Percentiles rank a stretch among this genome's conserved stretches.
These are phyloP conservation scores for Ceratobasidium sp. DNA, from an alignment of 1,284 basidiomycete genomes.

Conservation along the genomic window DNA sequence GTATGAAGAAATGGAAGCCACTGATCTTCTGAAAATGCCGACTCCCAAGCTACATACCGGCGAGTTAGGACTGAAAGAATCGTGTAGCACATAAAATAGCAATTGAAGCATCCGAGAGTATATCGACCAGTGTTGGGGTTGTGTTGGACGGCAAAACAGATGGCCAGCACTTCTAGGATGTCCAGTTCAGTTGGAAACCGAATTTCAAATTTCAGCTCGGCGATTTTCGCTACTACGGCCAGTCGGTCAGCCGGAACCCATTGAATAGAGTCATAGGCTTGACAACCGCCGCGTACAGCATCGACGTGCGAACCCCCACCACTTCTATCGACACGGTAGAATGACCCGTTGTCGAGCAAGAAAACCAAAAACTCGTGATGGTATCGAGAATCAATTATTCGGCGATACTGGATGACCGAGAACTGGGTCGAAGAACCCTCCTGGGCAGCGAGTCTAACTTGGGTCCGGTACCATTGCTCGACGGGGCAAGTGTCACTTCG, in stretches of 20 bases:
- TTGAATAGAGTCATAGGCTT: background rate
- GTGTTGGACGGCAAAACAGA: background rate
- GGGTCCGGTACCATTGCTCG: constrained; percentile 15
- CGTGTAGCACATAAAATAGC: constrained; percentile 28
- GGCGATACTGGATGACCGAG: background rate
- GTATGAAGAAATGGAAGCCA: background rate
- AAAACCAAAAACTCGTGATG: constrained; percentile 24
- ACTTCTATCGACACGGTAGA: constrained; percentile 4
- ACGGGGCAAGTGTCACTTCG: background rate
- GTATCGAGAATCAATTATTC: background rate
- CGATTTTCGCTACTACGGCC: too few species aligned
- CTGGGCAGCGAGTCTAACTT: background rate
- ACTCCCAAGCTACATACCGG: background rate
- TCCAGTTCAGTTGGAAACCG: background rate
- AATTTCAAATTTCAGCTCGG: background rate
- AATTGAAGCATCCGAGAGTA: constrained; percentile 14
- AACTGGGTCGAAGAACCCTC: background rate
- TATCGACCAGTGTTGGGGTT: background rate
- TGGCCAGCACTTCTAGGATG: constrained; percentile 9
- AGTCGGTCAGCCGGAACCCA: background rate
- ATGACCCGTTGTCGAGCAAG: background rate
- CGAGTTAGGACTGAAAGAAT: background rate
- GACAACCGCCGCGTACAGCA: background rate
- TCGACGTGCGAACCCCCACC: background rate
- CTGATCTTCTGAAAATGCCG: background rate